These are phyloP conservation scores for Scedosporium boydii DNA, from an alignment of 2,329 filamentous ascomycete species.

Conservation along the genomic window DNA sequence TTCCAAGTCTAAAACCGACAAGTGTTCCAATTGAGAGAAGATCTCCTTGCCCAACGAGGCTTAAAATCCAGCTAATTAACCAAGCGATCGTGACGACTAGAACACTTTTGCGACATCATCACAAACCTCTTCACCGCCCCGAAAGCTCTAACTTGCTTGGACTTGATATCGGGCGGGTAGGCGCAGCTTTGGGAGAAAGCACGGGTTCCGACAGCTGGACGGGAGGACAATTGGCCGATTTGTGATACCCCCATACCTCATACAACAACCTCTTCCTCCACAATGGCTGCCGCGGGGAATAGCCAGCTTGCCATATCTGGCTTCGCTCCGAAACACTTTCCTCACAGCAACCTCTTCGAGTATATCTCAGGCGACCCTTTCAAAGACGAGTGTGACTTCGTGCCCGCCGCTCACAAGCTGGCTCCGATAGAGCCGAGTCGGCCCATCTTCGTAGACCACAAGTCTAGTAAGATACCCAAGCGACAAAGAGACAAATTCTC, in stretches of 20 bases:
- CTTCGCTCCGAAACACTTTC: slow-evolving; percentile 9
- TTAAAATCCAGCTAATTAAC: too few species aligned
- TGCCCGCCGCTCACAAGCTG: slow-evolving; percentile 19
- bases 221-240: not conserved
- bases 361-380: slow-evolving; percentile 29
- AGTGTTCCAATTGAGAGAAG: not conserved
- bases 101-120: not conserved
- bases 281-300: not conserved
- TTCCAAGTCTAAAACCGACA: not conserved
- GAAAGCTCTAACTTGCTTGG: not conserved
- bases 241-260: not conserved
- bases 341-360: slow-evolving; percentile 22
- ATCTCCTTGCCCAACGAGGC: not conserved
- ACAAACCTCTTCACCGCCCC: not conserved
- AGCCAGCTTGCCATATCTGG: slow-evolving; percentile 2
- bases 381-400: slow-evolving; percentile 17
- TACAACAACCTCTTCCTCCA: not conserved
- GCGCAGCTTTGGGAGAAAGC: not conserved
- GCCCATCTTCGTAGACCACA: slow-evolving; percentile 30
- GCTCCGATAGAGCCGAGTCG: slow-evolving; percentile 20
- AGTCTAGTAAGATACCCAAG: slow-evolving; percentile 20
- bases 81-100: not conserved
- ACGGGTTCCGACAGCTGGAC: not conserved
- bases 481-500: not conserved
- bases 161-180: not conserved